Percentiles rank a stretch among this genome's conserved stretches.
Conservation (phyloP, 2,329 filamentous ascomycete species). For the Byssothecium circinans region DNA sequence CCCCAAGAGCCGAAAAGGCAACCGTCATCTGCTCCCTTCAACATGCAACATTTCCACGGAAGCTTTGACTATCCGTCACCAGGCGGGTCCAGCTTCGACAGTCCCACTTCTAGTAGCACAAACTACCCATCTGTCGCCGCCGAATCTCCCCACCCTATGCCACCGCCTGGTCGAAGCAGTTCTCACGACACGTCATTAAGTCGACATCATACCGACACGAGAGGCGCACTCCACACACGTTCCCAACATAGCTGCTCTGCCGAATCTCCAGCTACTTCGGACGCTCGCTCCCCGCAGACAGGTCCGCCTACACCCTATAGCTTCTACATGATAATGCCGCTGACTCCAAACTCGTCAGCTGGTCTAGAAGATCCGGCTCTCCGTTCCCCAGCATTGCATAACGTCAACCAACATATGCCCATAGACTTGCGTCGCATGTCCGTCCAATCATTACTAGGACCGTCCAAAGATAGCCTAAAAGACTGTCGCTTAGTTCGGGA, state of each 20-base stretch:
- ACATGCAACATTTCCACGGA: constrained; percentile 20
- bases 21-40: constrained; percentile 14
- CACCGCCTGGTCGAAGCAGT: constrained; percentile 23
- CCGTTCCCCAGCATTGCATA: constrained; percentile 21
- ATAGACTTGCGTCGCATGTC: constrained; percentile 57
- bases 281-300: constrained; percentile 44
- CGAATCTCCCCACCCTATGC: constrained; percentile 29
- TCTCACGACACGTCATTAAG: constrained; percentile 6
- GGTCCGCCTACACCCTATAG: constrained; percentile 45
- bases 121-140: constrained; percentile 17
- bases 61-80: constrained; percentile 30
- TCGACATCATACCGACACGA: constrained; percentile 10
- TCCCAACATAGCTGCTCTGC: constrained; percentile 30
- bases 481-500: constrained; percentile 49
- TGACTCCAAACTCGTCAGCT: constrained; percentile 48
- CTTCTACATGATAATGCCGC: constrained; percentile 48
- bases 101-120: constrained; percentile 16
- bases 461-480: constrained; percentile 46
- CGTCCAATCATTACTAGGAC: constrained; percentile 63
- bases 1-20: constrained; percentile 8
- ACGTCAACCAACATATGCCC: constrained; percentile 30
- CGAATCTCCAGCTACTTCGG: constrained; percentile 29
- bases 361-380: constrained; percentile 36
- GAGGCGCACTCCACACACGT: constrained; percentile 21
- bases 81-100: constrained; percentile 18